Conservation (phyloP, 2,329 filamentous ascomycete species). For the Pseudogymnoascus sp. region DNA sequence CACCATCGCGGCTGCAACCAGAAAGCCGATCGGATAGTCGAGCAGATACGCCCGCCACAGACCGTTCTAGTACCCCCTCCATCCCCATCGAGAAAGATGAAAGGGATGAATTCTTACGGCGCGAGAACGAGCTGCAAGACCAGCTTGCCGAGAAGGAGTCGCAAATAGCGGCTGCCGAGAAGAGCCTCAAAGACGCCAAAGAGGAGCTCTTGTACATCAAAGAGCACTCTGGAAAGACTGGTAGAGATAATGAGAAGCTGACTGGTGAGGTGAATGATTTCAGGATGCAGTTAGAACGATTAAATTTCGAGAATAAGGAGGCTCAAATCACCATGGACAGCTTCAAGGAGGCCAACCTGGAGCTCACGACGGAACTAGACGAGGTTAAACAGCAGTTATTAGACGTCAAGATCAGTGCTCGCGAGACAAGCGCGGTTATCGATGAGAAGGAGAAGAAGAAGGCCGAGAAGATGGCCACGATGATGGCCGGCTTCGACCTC, state of each 20-base stretch:
- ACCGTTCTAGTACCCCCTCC: slow-evolving; percentile 79
- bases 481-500: slow-evolving; percentile 98
- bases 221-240: slow-evolving; percentile 72
- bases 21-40: slow-evolving; percentile 39
- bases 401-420: slow-evolving; percentile 92
- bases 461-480: slow-evolving; percentile 98
- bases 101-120: slow-evolving; percentile 85
- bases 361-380: slow-evolving; percentile 85
- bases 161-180: slow-evolving; percentile 68
- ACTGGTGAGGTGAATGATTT: slow-evolving; percentile 82
- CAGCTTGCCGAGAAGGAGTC: slow-evolving; percentile 91
- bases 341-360: slow-evolving; percentile 88
- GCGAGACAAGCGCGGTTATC: slow-evolving; percentile 79
- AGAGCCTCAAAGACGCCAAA: slow-evolving; percentile 70
- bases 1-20: slow-evolving; percentile 45
- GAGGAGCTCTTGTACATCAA: slow-evolving; percentile 81
- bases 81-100: slow-evolving; percentile 91
- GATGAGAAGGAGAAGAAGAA: slow-evolving; percentile 99
- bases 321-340: slow-evolving; percentile 96
- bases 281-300: slow-evolving; percentile 92
- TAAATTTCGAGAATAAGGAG: slow-evolving; percentile 94
- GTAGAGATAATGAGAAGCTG: slow-evolving; percentile 84
- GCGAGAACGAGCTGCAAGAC: slow-evolving; percentile 95
- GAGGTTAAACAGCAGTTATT: slow-evolving; percentile 94
- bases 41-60: slow-evolving; percentile 58